phyloP scores from a whole-genome alignment of 768 basidiomycete species.

The Cubamyces sp. region DNA sequence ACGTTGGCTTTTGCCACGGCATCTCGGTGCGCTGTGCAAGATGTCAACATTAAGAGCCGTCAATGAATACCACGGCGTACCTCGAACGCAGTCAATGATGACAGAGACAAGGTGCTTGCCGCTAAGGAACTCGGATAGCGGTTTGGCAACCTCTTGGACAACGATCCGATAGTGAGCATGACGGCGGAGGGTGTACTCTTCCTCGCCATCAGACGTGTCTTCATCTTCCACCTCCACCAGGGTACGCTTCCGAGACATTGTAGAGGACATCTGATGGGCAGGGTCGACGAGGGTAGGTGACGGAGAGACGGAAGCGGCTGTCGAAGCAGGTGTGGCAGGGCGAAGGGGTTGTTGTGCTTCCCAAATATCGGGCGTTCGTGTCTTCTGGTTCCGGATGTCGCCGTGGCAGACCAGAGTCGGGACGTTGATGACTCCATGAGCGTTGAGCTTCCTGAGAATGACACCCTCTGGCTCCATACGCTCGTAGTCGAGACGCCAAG shows the following conservation, averaged over 20 bases:
- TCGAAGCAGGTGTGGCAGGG: too few relatives aligned
- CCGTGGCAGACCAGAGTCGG: slow-evolving; percentile 17
- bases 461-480: slow-evolving; percentile 5
- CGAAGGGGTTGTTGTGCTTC: background rate
- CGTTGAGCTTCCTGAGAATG: background rate
- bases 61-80: background rate
- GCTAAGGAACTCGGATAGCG: background rate
- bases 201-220: background rate
- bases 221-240: background rate
- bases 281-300: background rate
- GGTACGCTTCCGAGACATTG: background rate
- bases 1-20: background rate
- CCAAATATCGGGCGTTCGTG: background rate
- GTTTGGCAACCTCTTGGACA: background rate
- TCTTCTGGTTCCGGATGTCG: slow-evolving; percentile 3
- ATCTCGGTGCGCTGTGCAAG: background rate
- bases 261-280: background rate
- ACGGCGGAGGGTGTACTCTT: background rate
- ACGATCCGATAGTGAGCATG: slow-evolving; percentile 11
- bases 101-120: background rate
- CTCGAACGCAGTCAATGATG: background rate
- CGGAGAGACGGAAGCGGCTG: background rate
- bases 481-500: slow-evolving; percentile 8
- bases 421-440: background rate
- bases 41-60: too few relatives aligned